These are phyloP conservation scores for Dryas drummondii DNA, from an alignment of 306 rosid species.

Conservation along the genomic window DNA sequence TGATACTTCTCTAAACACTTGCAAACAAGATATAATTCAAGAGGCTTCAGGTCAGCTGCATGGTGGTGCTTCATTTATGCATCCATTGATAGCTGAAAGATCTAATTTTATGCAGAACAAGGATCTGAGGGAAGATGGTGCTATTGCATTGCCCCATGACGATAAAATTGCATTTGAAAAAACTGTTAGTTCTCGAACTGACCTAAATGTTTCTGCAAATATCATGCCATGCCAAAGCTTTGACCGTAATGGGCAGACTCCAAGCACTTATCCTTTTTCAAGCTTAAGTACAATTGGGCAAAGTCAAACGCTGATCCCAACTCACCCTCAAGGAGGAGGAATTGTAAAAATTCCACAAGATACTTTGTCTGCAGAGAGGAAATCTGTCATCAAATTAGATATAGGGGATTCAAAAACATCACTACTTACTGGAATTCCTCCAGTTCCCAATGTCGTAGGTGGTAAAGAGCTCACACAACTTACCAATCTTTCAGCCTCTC, in stretches of 20 bases:
- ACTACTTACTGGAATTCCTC: constrained; percentile 45
- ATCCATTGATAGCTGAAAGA: constrained; percentile 40
- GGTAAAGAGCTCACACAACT: constrained; percentile 63
- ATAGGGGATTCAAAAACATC: constrained; percentile 48
- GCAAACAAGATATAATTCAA: constrained; percentile 42
- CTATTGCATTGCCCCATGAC: constrained; percentile 36
- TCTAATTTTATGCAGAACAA: constrained; percentile 33
- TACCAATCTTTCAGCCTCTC: constrained; percentile 70
- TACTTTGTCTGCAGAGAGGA: constrained; percentile 47
- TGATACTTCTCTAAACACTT: constrained; percentile 37
- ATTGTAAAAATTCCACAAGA: constrained; percentile 42
- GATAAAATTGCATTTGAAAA: constrained; percentile 36
- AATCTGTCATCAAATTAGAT: constrained; percentile 37
- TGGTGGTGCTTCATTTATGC: constrained; percentile 35
- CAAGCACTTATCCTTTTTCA: constrained; percentile 43
- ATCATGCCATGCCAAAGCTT: constrained; percentile 43
- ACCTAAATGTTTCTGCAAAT: constrained; percentile 38
- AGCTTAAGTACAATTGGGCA: constrained; percentile 39
- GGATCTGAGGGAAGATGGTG: constrained; percentile 33
- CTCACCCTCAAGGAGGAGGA: constrained; percentile 48
- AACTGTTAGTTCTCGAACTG: constrained; percentile 31
- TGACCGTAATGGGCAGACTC: constrained; percentile 42
- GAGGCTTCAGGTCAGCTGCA: constrained; percentile 48
- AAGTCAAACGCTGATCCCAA: constrained; percentile 44
- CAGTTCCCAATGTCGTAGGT: constrained; percentile 47